phyloP scores from a whole-genome alignment of 148 eudicot species.

The Pharnaceum exiguum region DNA sequence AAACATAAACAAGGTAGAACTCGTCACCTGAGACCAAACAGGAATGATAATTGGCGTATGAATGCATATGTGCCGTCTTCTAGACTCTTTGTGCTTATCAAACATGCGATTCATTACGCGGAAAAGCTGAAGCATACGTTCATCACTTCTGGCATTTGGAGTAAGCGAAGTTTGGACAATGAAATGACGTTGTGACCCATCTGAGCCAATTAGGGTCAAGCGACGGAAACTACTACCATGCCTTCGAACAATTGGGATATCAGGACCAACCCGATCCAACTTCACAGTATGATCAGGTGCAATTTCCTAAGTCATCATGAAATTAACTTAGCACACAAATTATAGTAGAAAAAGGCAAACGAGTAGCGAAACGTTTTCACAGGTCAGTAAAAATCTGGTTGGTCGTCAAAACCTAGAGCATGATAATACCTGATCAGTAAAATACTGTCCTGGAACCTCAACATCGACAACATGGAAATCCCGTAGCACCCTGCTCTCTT shows the following conservation, averaged over 20 bases:
- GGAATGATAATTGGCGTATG: slow-evolving; percentile 97
- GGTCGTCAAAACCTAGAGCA: not conserved
- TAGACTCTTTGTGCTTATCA: slow-evolving; percentile 95
- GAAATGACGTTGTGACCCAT: slow-evolving; percentile 98
- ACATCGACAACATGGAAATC: slow-evolving; percentile 97
- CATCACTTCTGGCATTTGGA: slow-evolving; percentile 97
- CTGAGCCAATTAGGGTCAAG: slow-evolving; percentile 93
- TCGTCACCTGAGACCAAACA: slow-evolving; percentile 94
- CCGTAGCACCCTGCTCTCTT: slow-evolving; percentile 93
- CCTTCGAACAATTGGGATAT: slow-evolving; percentile 91
- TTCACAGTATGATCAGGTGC: slow-evolving; percentile 98
- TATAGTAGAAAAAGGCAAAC: not conserved
- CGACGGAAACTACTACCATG: slow-evolving; percentile 98
- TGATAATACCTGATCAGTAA: slow-evolving; percentile 74
- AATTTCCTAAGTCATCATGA: slow-evolving; percentile 48
- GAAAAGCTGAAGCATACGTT: slow-evolving; percentile 95
- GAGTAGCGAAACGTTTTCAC: not conserved
- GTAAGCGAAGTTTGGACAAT: slow-evolving; percentile 92
- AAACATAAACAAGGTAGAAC: not conserved
- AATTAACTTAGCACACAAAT: not conserved
- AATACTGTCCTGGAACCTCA: slow-evolving; percentile 98
- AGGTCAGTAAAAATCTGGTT: not conserved
- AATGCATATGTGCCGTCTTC: slow-evolving; percentile 90
- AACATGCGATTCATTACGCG: slow-evolving; percentile 97
- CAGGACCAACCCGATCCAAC: slow-evolving; percentile 95